Evolutionary conservation across 1,284 basidiomycete species (phyloP), one percentile per base, ranked within the genome.

Genomic region (Chondrostereum purpureum): DNA sequence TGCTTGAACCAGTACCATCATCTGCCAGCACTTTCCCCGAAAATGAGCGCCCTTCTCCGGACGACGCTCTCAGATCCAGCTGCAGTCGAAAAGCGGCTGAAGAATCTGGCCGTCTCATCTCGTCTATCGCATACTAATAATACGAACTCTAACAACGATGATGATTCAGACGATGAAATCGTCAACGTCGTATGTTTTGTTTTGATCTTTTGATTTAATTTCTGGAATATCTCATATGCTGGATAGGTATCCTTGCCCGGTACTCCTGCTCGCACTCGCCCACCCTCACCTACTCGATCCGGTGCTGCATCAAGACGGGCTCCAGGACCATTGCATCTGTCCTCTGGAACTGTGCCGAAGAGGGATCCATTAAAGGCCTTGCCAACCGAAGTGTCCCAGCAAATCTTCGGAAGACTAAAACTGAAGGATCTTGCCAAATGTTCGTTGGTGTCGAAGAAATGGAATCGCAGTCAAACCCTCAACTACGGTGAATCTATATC

Each of bases 381-480:
- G 39, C 87, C 88, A 1, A 92, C 89, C 1, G 84, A 90, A 50
- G 55, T 92, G 10, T 80, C 83, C 0, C 89, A 92, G 54, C 69
- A 75, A 19, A 78, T 93, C 46, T 92, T 94, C 58, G 63, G 75
- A 2, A 64, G 66, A 46, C 69, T 95, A 3, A 64, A 75, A n/a
- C 67, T 87, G 33, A 65, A 64, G 44, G 78, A 88, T 44, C 75
- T 95, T 22, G 83, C 86, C 2, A 73, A 75, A 35, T 92, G 88
- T 56, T 77, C 89, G 18, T 65, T 83, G 37, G 89, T 94, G 4
- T 90, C 80, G 44, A 82, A 76, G 63, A 87, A 90, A 61, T 95
- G 91, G 91, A 77, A 74, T 50, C 82, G 80, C 62, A 91, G 88
- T 51, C 88, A 92, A 65, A 88, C 89, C 0, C 60, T 94, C 47